Conservation (phyloP, 2,329 filamentous ascomycete genomes). For the Phaeosphaeria sp. region DNA sequence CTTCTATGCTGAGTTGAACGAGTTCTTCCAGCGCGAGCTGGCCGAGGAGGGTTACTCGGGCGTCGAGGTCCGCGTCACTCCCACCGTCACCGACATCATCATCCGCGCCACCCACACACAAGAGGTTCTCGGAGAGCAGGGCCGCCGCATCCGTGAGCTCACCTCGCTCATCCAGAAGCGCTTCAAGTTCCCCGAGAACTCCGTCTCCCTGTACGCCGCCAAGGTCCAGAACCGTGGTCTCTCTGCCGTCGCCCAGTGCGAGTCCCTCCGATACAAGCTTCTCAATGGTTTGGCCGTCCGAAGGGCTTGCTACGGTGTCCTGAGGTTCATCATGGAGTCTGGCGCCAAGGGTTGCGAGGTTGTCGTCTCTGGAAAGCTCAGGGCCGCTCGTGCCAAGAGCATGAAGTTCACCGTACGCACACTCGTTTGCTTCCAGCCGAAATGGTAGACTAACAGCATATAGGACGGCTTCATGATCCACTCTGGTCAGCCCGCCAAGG, state of each 20-base stretch:
- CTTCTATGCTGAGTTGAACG: conserved; percentile 99
- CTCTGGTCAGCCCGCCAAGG: conserved; percentile 98
- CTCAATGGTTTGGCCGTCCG: conserved; percentile 99
- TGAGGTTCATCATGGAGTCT: conserved; percentile 99
- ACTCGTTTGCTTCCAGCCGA: not conserved
- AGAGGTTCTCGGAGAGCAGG: conserved; percentile 99
- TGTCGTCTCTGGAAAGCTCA: conserved; percentile 98
- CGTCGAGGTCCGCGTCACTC: conserved; percentile 99
- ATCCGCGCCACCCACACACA: conserved; percentile 99
- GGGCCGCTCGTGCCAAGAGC: conserved; percentile 98
- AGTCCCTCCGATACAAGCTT: conserved; percentile 99
- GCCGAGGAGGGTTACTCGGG: conserved; percentile 99
- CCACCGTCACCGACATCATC: conserved; percentile 99
- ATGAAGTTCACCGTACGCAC: conserved; percentile 97
- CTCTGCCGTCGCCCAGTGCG: conserved; percentile 99
- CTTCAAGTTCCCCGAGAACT: conserved; percentile 99
- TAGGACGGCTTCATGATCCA: conserved; percentile 99
- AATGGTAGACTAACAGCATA: conserved; percentile 21
- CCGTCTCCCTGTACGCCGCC: conserved; percentile 98
- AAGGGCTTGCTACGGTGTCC: conserved; percentile 99
- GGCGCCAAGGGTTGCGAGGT: conserved; percentile 99
- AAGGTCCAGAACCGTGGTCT: conserved; percentile 99
- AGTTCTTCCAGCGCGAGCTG: conserved; percentile 99
- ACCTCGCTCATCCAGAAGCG: conserved; percentile 99
- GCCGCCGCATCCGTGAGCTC: conserved; percentile 99